Evolutionary conservation across 192 early-diverging fungal genomes (phyloP).

Genomic region (Haplosporangium gracile): DNA sequence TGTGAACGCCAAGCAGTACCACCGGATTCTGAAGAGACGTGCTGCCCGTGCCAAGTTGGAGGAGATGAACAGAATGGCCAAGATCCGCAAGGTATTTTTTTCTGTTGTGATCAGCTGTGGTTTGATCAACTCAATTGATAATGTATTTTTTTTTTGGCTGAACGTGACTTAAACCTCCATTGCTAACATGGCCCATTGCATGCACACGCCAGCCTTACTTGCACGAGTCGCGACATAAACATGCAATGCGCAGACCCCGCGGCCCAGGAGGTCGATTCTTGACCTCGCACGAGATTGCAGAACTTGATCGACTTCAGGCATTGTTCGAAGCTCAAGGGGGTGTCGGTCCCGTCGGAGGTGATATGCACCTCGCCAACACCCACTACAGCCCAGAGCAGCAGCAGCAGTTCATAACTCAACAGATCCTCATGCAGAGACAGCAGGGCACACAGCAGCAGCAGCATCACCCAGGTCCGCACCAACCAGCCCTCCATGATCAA

Average conservation of each 20-base stretch:
- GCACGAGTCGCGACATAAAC: constrained; percentile 96
- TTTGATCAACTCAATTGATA: neutral
- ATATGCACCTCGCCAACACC: constrained; percentile 31
- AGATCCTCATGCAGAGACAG: constrained; percentile 31
- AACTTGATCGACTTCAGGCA: constrained; percentile 48
- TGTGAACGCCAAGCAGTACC: constrained; percentile 68
- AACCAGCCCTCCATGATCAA: constrained; percentile 14
- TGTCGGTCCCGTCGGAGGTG: constrained; percentile 30
- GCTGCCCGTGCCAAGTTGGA: constrained; percentile 88
- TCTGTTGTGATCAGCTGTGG: neutral
- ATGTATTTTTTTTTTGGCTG: neutral
- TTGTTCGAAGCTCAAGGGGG: constrained; percentile 27
- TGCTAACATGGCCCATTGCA: neutral
- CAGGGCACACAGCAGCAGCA: constrained; percentile 13
- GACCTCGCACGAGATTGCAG: constrained; percentile 60
- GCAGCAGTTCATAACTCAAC: constrained; percentile 31
- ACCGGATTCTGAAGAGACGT: constrained; percentile 95
- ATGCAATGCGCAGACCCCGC: constrained; percentile 96
- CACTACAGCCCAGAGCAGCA: constrained; percentile 39
- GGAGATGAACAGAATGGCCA: constrained; percentile 79
- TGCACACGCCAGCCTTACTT: constrained; percentile 78
- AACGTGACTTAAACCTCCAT: neutral
- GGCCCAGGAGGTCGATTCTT: constrained; percentile 98
- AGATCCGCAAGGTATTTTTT: constrained; percentile 74
- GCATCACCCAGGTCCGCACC: neutral